Conservation (phyloP, 352 stramenopile species). For the Pythium folliculosum region DNA sequence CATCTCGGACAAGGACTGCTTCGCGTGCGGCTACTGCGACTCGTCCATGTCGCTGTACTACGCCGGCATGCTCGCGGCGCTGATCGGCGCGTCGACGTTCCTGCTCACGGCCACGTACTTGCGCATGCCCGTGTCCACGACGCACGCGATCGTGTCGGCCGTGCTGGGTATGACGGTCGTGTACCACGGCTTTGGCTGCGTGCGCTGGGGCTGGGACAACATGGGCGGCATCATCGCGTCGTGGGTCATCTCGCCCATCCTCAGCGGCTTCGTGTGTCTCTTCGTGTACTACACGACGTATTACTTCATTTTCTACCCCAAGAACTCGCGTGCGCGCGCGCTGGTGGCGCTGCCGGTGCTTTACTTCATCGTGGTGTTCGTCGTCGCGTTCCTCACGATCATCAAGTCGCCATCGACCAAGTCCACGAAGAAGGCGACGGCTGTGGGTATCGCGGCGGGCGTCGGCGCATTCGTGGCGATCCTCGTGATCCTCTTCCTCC, state of each 20-base stretch:
- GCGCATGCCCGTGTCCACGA: slow-evolving; percentile 72
- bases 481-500: slow-evolving; percentile 20
- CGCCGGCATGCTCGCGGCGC: slow-evolving; percentile 63
- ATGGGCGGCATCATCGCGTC: slow-evolving; percentile 62
- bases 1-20: slow-evolving; percentile 31
- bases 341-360: slow-evolving; percentile 48
- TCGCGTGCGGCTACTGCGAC: slow-evolving; percentile 39
- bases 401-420: slow-evolving; percentile 34
- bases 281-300: slow-evolving; percentile 61
- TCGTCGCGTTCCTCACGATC: slow-evolving; percentile 51
- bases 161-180: slow-evolving; percentile 73
- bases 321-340: slow-evolving; percentile 32
- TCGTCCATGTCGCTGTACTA: slow-evolving; percentile 63
- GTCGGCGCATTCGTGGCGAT: slow-evolving; percentile 10
- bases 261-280: slow-evolving; percentile 45
- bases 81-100: slow-evolving; percentile 51
- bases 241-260: slow-evolving; percentile 67
- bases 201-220: slow-evolving; percentile 47
- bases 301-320: slow-evolving; percentile 48
- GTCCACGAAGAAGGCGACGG: slow-evolving; percentile 1
- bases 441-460: background rate
- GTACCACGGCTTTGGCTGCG: slow-evolving; percentile 39
- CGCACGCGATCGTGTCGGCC: slow-evolving; percentile 63
- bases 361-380: slow-evolving; percentile 50
- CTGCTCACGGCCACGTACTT: slow-evolving; percentile 57